A percentile compares a stretch with the other conserved stretches of the same genome.
Conservation (phyloP, 768 basidiomycete genomes). For the Mycena polygramma region DNA sequence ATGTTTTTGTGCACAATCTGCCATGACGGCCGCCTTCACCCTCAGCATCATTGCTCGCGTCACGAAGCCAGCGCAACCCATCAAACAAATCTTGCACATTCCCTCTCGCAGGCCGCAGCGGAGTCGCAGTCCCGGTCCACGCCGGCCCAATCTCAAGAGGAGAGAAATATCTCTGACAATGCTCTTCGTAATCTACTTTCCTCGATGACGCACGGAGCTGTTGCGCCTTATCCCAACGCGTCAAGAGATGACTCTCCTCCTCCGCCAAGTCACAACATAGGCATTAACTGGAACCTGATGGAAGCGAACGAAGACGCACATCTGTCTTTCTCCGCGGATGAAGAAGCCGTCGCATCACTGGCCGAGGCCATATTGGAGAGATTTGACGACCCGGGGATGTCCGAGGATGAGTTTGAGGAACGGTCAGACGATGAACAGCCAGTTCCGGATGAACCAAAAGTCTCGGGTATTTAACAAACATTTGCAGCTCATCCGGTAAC, state of each 20-base stretch:
- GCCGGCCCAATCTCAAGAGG: too few species aligned
- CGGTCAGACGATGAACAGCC: background rate
- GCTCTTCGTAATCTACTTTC: too few species aligned
- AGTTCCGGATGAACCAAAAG: background rate
- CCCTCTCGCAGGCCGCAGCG: too few species aligned
- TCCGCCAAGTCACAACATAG: background rate
- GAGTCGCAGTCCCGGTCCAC: too few species aligned
- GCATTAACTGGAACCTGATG: background rate
- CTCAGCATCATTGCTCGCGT: too few species aligned
- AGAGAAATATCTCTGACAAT: too few species aligned
- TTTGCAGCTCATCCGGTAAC: background rate
- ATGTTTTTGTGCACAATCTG: too few species aligned
- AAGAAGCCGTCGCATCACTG: background rate
- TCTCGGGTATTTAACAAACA: background rate
- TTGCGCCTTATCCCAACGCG: background rate
- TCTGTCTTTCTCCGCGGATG: background rate
- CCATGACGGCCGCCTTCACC: too few species aligned
- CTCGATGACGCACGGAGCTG: background rate
- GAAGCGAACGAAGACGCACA: background rate
- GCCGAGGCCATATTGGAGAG: background rate
- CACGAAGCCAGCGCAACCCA: too few species aligned
- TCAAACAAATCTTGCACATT: too few species aligned
- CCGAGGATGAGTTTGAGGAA: conserved; percentile 7
- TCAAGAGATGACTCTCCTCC: background rate
- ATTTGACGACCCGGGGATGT: background rate